Evolutionary conservation across 352 stramenopile genomes (phyloP).

Genomic region (Phytopythium mirpurense): DNA sequence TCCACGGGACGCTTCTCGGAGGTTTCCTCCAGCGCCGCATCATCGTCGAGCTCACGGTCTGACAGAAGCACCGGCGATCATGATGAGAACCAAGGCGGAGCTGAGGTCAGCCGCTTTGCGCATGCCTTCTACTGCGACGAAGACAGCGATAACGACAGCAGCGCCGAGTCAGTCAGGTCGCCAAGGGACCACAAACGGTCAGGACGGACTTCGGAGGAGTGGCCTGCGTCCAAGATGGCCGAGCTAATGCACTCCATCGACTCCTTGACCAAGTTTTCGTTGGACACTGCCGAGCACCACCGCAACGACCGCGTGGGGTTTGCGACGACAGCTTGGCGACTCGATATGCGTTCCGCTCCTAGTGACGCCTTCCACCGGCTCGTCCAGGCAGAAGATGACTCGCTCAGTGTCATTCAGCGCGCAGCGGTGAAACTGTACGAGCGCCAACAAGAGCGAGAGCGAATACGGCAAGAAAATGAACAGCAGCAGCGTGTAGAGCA

Average conservation of each 20-base stretch:
- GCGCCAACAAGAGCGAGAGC: slow-evolving; percentile 29
- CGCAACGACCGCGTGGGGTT: neutral
- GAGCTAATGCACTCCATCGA: neutral
- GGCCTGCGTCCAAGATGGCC: neutral
- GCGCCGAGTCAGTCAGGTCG: neutral
- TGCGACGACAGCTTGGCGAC: neutral
- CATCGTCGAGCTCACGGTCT: neutral
- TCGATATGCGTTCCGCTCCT: neutral
- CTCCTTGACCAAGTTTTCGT: neutral
- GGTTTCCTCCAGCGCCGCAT: neutral
- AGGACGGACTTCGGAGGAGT: neutral
- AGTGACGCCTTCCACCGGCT: slow-evolving; percentile 33
- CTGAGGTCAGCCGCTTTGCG: neutral
- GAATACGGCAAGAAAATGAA: slow-evolving; percentile 12
- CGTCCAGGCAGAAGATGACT: slow-evolving; percentile 57
- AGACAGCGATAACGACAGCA: neutral
- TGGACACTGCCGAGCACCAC: neutral
- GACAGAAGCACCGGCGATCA: neutral
- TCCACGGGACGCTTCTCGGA: neutral
- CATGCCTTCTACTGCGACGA: neutral
- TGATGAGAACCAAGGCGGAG: neutral
- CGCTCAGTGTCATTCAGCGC: slow-evolving; percentile 64
- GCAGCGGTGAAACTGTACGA: slow-evolving; percentile 43
- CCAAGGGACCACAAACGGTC: neutral
- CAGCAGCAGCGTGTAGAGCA: slow-evolving; percentile 6